Evolutionary conservation across 352 stramenopile species (phyloP).

Genomic region (Phytophthora fragariae): DNA sequence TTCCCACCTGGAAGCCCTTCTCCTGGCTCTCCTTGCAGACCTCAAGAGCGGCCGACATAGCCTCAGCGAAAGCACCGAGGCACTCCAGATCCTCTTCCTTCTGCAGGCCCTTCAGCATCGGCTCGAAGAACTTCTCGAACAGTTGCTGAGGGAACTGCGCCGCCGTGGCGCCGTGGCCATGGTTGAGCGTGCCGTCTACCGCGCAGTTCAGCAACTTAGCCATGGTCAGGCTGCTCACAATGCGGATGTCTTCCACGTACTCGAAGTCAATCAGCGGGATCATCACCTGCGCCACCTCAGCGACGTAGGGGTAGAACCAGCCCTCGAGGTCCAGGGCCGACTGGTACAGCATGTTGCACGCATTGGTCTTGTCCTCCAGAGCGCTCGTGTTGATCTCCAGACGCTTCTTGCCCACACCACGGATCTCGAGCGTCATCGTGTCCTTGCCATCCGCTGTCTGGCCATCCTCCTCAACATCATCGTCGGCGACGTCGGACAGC

Average conservation of each 20-base stretch:
- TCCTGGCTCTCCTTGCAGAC: slow-evolving; percentile 86
- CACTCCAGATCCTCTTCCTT: slow-evolving; percentile 85
- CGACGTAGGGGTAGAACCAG: slow-evolving; percentile 87
- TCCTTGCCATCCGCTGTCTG: slow-evolving; percentile 74
- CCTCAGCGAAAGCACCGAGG: slow-evolving; percentile 77
- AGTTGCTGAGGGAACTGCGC: slow-evolving; percentile 84
- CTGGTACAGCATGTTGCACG: slow-evolving; percentile 92
- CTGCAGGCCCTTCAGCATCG: slow-evolving; percentile 75
- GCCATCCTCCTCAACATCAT: slow-evolving; percentile 62
- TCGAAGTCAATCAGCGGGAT: slow-evolving; percentile 83
- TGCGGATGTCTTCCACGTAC: slow-evolving; percentile 88
- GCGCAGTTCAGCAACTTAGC: slow-evolving; percentile 75
- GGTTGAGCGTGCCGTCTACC: slow-evolving; percentile 75
- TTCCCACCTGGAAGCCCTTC: slow-evolving; percentile 72
- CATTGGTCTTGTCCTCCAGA: slow-evolving; percentile 88
- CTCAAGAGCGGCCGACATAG: slow-evolving; percentile 75
- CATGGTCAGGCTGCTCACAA: slow-evolving; percentile 83
- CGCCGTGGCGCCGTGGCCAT: slow-evolving; percentile 59
- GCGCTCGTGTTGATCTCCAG: slow-evolving; percentile 90
- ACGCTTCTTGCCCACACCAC: slow-evolving; percentile 81
- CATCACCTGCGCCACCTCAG: slow-evolving; percentile 75
- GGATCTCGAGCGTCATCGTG: slow-evolving; percentile 79
- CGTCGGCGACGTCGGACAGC: slow-evolving; percentile 70
- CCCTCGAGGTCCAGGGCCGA: slow-evolving; percentile 83
- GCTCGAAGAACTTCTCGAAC: slow-evolving; percentile 81